phyloP scores from a whole-genome alignment of 164 flowering plant genomes.

The Vitis riparia region DNA sequence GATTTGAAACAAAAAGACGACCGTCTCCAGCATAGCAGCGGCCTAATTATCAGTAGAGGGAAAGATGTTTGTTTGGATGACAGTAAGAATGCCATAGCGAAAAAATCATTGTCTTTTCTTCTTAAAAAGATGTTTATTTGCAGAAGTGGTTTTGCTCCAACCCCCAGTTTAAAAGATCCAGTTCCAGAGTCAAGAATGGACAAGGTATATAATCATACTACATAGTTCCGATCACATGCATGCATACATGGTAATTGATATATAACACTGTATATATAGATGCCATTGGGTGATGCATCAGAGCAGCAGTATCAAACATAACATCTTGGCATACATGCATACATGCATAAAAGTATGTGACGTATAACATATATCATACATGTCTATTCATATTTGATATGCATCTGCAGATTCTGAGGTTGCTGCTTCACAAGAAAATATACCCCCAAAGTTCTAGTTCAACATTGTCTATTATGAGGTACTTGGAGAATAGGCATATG shows the following conservation, averaged over 20 bases:
- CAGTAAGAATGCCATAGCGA: slow-evolving; percentile 33
- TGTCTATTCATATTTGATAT: neutral
- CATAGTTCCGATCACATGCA: no score
- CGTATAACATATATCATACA: neutral
- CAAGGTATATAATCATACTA: slow-evolving; percentile 43
- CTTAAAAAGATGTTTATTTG: slow-evolving; percentile 63
- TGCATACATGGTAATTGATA: no score
- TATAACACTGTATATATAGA: no score
- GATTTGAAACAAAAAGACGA: slow-evolving; percentile 18
- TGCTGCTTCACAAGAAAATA: slow-evolving; percentile 59
- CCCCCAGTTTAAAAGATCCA: slow-evolving; percentile 46
- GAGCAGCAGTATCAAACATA: no score
- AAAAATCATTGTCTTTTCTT: slow-evolving; percentile 60
- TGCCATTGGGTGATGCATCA: no score
- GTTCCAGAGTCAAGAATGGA: slow-evolving; percentile 63
- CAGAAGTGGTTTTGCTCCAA: slow-evolving; percentile 37
- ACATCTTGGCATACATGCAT: neutral
- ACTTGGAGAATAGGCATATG: slow-evolving; percentile 30
- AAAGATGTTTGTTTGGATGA: slow-evolving; percentile 42
- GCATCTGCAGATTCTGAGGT: slow-evolving; percentile 50
- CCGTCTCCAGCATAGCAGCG: slow-evolving; percentile 23
- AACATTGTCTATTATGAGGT: slow-evolving; percentile 37
- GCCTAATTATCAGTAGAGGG: slow-evolving; percentile 39
- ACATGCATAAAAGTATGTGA: neutral
- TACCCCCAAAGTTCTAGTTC: slow-evolving; percentile 43